Percentiles rank a stretch among this genome's conserved stretches.
Evolutionary conservation across 1,139 yeast genomes (phyloP).

Genomic region (Yamadazyma friedrichii): DNA sequence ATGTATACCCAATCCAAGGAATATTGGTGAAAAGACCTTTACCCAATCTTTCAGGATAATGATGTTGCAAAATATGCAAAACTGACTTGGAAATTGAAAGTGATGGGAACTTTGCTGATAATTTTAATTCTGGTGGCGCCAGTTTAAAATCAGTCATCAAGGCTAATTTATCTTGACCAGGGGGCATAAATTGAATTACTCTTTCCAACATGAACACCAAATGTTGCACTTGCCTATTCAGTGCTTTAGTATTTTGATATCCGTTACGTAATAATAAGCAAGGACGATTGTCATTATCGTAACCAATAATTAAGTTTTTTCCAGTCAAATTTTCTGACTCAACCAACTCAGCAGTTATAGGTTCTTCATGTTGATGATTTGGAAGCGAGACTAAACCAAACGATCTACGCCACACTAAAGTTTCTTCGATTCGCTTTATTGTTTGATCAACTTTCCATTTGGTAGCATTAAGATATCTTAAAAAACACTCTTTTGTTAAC

Average conservation of each 20-base stretch:
- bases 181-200: conserved; percentile 90
- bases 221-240: conserved; percentile 88
- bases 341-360: conserved; percentile 62
- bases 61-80: conserved; percentile 84
- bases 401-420: conserved; percentile 88
- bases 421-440: conserved; percentile 67
- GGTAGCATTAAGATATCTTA: conserved; percentile 86
- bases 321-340: conserved; percentile 80
- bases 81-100: conserved; percentile 66
- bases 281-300: conserved; percentile 85
- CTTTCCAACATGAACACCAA: conserved; percentile 88
- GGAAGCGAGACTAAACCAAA: conserved; percentile 75
- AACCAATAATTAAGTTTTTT: conserved; percentile 85
- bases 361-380: conserved; percentile 29
- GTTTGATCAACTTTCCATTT: conserved; percentile 80
- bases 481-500: conserved; percentile 85
- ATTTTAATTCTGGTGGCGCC: conserved; percentile 40
- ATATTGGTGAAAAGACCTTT: conserved; percentile 86
- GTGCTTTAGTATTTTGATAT: conserved; percentile 85
- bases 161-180: conserved; percentile 92
- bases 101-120: conserved; percentile 44
- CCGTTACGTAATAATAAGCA: conserved; percentile 89
- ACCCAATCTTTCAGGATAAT: conserved; percentile 94
- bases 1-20: conserved; percentile 91
- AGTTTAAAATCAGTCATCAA: conserved; percentile 85